phyloP scores from a whole-genome alignment of 2,329 filamentous ascomycete genomes.

The Rutstroemia sp. region DNA sequence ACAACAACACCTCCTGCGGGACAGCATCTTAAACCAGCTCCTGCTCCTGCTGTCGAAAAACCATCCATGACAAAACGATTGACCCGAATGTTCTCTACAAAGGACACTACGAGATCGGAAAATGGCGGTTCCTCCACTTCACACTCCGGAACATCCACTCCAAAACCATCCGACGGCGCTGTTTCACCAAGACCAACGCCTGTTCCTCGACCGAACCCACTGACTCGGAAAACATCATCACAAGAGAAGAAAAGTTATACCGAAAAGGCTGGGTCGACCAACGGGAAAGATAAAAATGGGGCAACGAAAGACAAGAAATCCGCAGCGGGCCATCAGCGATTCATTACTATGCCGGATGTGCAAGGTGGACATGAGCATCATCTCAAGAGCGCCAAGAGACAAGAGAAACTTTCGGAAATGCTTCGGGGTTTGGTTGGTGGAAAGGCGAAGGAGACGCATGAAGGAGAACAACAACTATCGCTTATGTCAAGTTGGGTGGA shows the following conservation, averaged over 20 bases:
- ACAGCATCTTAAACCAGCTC: constrained; percentile 19
- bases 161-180: constrained; percentile 16
- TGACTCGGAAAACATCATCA: constrained; percentile 38
- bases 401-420: constrained; percentile 93
- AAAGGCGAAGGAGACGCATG: constrained; percentile 61
- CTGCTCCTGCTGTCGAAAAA: constrained; percentile 36
- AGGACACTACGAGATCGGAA: constrained; percentile 36
- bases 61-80: constrained; percentile 56
- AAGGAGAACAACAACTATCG: constrained; percentile 73
- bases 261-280: background rate
- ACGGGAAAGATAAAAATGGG: constrained; percentile 19
- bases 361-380: constrained; percentile 78
- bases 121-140: constrained; percentile 8
- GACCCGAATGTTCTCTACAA: constrained; percentile 58
- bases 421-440: constrained; percentile 75
- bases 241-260: constrained; percentile 34
- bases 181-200: constrained; percentile 20
- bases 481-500: constrained; percentile 96
- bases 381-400: constrained; percentile 80
- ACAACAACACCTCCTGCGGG: constrained; percentile 26
- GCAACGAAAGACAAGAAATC: constrained; percentile 25
- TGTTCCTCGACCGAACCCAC: constrained; percentile 31
- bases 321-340: constrained; percentile 35
- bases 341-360: constrained; percentile 40
- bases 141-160: constrained; percentile 31